phyloP scores from a whole-genome alignment of 2,329 filamentous ascomycete species.

The Aspergillus pseudoterreus region DNA sequence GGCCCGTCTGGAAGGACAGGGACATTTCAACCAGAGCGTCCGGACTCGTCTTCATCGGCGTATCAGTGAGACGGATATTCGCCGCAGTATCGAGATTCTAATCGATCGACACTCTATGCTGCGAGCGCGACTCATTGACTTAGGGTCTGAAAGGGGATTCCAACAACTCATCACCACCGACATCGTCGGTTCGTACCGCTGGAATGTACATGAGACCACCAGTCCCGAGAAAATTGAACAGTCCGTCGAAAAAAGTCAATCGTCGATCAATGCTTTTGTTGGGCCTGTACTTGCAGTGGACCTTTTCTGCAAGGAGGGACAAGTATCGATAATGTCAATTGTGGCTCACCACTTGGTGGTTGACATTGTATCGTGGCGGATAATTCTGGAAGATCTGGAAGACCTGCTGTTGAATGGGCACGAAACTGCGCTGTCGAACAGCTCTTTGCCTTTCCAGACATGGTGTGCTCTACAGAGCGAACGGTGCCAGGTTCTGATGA shows the following conservation, averaged over 20 bases:
- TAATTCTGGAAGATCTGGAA: constrained; percentile 38
- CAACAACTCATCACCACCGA: constrained; percentile 29
- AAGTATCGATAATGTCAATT: constrained; percentile 29
- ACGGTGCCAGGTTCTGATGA: constrained; percentile 12
- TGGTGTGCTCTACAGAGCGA: constrained; percentile 35
- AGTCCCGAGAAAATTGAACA: constrained; percentile 20
- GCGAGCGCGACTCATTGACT: constrained; percentile 28
- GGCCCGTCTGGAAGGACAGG: constrained; percentile 29
- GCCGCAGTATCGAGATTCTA: constrained; percentile 27
- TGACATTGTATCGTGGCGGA: constrained; percentile 40
- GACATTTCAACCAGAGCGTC: constrained; percentile 39
- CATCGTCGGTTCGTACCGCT: constrained; percentile 26
- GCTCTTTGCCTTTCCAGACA: constrained; percentile 34
- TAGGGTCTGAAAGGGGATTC: constrained; percentile 13
- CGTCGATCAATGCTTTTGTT: constrained; percentile 31
- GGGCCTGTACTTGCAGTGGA: constrained; percentile 42
- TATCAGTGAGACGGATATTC: constrained; percentile 21
- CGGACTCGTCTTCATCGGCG: constrained; percentile 27
- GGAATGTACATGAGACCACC: constrained; percentile 17
- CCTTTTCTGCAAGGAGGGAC: constrained; percentile 35
- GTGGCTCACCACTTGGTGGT: constrained; percentile 38
- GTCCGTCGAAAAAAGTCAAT: constrained; percentile 28
- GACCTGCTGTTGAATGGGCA: constrained; percentile 30
- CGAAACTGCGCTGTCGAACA: constrained; percentile 15
- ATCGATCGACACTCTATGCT: constrained; percentile 38